These are phyloP conservation scores for Desmodesmus armatus DNA, from an alignment of 139 green algal species.

Conservation along the genomic window DNA sequence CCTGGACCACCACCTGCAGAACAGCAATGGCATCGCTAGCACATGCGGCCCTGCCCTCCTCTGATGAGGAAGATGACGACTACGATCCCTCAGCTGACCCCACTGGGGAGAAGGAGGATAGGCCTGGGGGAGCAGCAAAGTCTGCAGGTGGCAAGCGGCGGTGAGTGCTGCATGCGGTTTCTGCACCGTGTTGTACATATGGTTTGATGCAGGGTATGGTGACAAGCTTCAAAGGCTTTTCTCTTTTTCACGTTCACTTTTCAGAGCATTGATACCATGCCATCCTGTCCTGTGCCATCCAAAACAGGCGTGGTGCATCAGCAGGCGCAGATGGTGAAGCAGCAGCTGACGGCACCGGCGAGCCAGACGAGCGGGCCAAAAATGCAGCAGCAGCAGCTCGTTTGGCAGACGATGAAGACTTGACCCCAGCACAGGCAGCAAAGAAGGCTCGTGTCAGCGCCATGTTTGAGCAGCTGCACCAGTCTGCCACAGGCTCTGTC, in stretches of 20 bases:
- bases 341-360: slow-evolving; percentile 12
- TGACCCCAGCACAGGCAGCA: slow-evolving; percentile 34
- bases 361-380: background rate
- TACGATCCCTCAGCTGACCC: slow-evolving; percentile 68
- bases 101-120: slow-evolving; percentile 51
- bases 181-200: too few relatives aligned
- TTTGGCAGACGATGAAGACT: background rate
- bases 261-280: too few relatives aligned
- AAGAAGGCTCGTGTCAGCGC: slow-evolving; percentile 54
- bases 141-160: slow-evolving; percentile 18
- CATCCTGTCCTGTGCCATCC: background rate
- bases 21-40: slow-evolving; percentile 50
- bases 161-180: too few relatives aligned
- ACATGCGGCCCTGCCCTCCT: slow-evolving; percentile 64
- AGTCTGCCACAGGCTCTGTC: slow-evolving; percentile 3
- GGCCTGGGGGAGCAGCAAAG: background rate
- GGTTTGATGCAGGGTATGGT: too few relatives aligned
- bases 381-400: background rate
- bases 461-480: slow-evolving; percentile 42
- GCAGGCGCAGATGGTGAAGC: background rate
- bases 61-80: slow-evolving; percentile 81
- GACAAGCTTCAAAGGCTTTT: too few relatives aligned
- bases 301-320: background rate
- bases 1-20: too few relatives aligned
- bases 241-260: too few relatives aligned